Evolutionary conservation across 139 green algal species (phyloP), one percentile per base, ranked within the genome.

Genomic region (Picochlorum sp.): DNA sequence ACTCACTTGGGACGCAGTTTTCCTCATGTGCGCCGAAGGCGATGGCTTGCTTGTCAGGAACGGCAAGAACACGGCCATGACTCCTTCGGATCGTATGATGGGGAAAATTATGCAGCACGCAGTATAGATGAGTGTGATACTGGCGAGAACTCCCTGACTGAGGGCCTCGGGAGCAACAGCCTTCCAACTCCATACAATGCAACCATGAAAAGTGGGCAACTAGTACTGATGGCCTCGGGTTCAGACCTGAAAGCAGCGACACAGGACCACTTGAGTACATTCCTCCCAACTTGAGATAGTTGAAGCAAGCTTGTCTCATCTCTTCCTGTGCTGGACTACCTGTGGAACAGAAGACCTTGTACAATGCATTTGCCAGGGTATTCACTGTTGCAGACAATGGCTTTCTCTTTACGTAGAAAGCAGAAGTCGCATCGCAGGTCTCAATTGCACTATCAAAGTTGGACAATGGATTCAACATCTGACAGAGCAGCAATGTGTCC

Each of bases 231-330:
- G 93, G 92, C 16, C 76, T 75, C 0, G 93, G 92, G 71, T 95
- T 94, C 8, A 98, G 74, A 9, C 88, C 86, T 13, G 81, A 92
- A 28, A 97, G 86, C 55, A 98, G 76, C 30, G 79, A 87, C 44
- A 98, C 81, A 4, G 92, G 91, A 10, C 90, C 91, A 2, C 60
- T 45, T 3, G 80, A 78, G 75, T 85, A 94, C 10, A 82, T 76
- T 61, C 93, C 93, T 13, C 93, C 93, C 18, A 92, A 80, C 1
- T 72, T 68, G 34, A 98, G 81, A 81, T 98, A 98, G 70, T 98
- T 86, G 65, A 98, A 98, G 81, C 93, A 98, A 3, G 92, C 92
- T 52, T 89, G 76, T 6, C 90, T 79, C 93, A 98, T 98, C 72
- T 95, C 91, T 67, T 96, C 87, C 50, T 98, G 90, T 13, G 91